Percentiles rank a stretch among this genome's conserved stretches.
These are phyloP conservation scores for Styphnolobium japonicum DNA, from an alignment of 306 rosid genomes.

Conservation along the genomic window DNA sequence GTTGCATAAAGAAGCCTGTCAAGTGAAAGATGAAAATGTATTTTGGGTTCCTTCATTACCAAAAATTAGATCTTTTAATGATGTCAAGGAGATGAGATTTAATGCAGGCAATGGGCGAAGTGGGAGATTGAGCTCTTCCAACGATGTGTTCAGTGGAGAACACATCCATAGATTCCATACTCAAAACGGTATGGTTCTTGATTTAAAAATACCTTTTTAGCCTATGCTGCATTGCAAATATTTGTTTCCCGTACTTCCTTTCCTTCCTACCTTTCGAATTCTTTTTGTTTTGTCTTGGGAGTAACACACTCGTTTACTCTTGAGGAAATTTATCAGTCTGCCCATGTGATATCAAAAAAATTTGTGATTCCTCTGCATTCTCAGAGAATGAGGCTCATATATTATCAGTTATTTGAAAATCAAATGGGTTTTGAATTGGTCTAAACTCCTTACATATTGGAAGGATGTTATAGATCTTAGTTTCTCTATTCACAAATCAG, in stretches of 20 bases:
- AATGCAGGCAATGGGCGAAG: constrained; percentile 31
- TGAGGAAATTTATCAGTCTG: neutral
- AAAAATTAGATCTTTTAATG: constrained; percentile 28
- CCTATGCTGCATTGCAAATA: neutral
- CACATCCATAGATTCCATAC: constrained; percentile 14
- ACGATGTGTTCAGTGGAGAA: constrained; percentile 28
- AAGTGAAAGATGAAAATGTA: constrained; percentile 33
- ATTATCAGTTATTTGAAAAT: neutral
- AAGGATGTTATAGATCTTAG: neutral
- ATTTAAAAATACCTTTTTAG: constrained; percentile 4
- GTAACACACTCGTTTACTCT: neutral
- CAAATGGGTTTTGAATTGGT: neutral
- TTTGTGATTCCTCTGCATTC: neutral
- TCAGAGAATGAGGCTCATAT: neutral
- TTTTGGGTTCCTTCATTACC: constrained; percentile 44
- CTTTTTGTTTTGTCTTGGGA: neutral
- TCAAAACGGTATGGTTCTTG: constrained; percentile 35
- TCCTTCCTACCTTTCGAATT: neutral
- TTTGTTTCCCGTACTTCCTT: neutral
- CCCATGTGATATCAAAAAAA: neutral
- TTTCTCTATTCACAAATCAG: neutral
- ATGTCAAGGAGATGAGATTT: constrained; percentile 32
- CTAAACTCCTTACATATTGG: neutral
- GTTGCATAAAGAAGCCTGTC: constrained; percentile 24
- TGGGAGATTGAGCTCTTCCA: constrained; percentile 36